Conservation (phyloP, 2,329 filamentous ascomycete genomes). For the Westerdykella sp. region DNA sequence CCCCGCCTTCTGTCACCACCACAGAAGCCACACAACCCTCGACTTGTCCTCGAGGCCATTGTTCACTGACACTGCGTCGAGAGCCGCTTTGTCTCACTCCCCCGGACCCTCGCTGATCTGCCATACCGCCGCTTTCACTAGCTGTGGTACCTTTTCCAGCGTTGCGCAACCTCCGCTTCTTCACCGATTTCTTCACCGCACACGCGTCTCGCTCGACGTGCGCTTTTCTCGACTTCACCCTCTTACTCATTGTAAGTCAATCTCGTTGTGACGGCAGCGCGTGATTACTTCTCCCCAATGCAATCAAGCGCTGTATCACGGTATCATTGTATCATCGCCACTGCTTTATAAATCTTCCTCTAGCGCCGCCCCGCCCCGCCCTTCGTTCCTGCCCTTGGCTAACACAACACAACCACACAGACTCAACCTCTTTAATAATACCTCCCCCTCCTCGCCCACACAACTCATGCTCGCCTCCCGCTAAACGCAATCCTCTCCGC, state of each 20-base stretch:
- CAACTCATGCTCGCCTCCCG: not conserved
- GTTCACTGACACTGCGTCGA: not conserved
- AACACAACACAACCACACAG: not conserved
- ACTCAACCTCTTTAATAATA: not conserved
- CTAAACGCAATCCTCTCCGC: too few relatives aligned
- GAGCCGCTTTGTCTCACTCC: not conserved
- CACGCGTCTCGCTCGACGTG: conserved; percentile 5
- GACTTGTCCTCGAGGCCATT: not conserved
- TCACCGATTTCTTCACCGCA: conserved; percentile 1
- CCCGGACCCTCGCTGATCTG: conserved; percentile 8
- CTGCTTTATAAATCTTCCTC: too few relatives aligned
- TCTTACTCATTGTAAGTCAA: conserved; percentile 1
- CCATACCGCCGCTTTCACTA: conserved; percentile 38
- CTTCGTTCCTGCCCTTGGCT: not conserved
- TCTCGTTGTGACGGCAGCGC: too few relatives aligned
- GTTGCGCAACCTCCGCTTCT: not conserved
- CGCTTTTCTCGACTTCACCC: conserved; percentile 4
- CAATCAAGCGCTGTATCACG: too few relatives aligned
- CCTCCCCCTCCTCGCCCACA: not conserved
- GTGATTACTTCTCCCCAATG: too few relatives aligned
- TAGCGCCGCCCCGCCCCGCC: too few relatives aligned
- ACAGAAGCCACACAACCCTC: conserved; percentile 25
- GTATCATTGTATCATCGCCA: too few relatives aligned
- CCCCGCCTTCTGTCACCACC: not conserved
- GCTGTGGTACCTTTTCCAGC: conserved; percentile 26